Percentiles rank a stretch among this genome's conserved stretches.
These are phyloP conservation scores for Thraustochytrium striatum DNA, from an alignment of 352 stramenopile genomes.

Conservation along the genomic window DNA sequence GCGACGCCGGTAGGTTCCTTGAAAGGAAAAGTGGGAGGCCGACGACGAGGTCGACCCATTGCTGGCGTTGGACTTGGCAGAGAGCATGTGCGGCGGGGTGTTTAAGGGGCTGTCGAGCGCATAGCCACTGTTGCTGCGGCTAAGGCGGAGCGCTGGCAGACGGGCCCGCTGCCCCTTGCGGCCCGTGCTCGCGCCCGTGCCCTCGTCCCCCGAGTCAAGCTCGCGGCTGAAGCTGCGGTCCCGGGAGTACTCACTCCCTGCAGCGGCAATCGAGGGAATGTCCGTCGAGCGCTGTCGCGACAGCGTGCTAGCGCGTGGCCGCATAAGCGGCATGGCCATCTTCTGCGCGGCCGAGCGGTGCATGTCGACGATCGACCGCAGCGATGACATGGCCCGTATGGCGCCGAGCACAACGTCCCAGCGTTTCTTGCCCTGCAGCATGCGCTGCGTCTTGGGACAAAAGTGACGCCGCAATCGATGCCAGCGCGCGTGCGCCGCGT, in stretches of 20 bases:
- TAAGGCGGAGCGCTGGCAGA: background rate
- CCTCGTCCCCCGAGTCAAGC: background rate
- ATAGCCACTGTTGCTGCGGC: background rate
- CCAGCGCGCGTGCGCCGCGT: conserved; percentile 23
- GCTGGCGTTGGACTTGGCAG: conserved; percentile 1
- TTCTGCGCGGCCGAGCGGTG: conserved; percentile 19
- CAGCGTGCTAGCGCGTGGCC: background rate
- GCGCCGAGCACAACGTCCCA: conserved; percentile 34
- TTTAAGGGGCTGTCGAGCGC: conserved; percentile 25
- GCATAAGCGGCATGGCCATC: conserved; percentile 9
- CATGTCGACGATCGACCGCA: conserved; percentile 16
- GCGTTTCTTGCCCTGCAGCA: conserved; percentile 40
- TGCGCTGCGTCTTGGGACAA: conserved; percentile 35
- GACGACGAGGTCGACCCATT: conserved; percentile 6
- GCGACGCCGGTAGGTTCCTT: background rate
- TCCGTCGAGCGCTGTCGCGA: conserved; percentile 1
- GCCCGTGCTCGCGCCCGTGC: background rate
- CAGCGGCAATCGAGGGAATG: background rate
- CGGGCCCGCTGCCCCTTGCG: background rate
- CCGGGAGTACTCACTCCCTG: background rate
- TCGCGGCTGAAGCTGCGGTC: conserved; percentile 28
- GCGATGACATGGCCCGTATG: conserved; percentile 9
- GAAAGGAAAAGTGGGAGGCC: conserved; percentile 32
- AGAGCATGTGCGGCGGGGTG: conserved; percentile 28
- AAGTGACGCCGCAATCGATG: conserved; percentile 32